Evolutionary conservation across 2,329 filamentous ascomycete species (phyloP), one percentile per base, ranked within the genome.

Genomic region (Fusarium foetens): DNA sequence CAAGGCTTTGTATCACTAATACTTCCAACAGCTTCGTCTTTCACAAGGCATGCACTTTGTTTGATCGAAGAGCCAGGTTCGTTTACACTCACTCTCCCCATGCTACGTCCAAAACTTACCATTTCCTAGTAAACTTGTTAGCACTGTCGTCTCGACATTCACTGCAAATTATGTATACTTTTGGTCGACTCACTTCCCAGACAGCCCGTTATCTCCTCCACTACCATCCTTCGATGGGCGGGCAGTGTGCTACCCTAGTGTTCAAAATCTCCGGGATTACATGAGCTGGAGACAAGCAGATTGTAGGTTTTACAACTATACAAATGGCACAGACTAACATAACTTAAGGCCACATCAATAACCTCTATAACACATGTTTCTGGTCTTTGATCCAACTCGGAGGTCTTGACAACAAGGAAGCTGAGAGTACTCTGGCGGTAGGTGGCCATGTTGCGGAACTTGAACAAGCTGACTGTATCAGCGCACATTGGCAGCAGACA

Each of bases 221-320:
- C 84, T 97, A 17, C 96, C 96, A 2, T 95, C 92, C 10, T 99
- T 99, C 79, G 96, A 99, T 81, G 95, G 95, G 1, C 87, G 96
- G 55, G 94, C 94, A 21, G 94, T 99, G 7, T 91, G 92, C 79
- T 99, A 98, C 82, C 96, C 96, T 0, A 93, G 89, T 62, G 86
- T 92, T 11, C 86, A 88, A 76, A 97, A 97, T 80, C 82, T 99
- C 73, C 88, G 95, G 31, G 96, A 99, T 83, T 99, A 99, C 81
- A 90, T 99, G 87, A 95, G 93, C 79, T 99, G 96, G 96, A 89
- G 96, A 75, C 96, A 99, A 82, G 96, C 93, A 46, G 96, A 99
- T 81, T 98, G 96, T 96, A 80, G 81, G 91, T 82, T 21, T 12
- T 19, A 29, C 10, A 5, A 21, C 17, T n/a, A 6, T 35, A 9